Percentiles rank a stretch among this genome's conserved stretches.
phyloP scores from a whole-genome alignment of 768 basidiomycete genomes.

The Strobilomyces dryophilus region DNA sequence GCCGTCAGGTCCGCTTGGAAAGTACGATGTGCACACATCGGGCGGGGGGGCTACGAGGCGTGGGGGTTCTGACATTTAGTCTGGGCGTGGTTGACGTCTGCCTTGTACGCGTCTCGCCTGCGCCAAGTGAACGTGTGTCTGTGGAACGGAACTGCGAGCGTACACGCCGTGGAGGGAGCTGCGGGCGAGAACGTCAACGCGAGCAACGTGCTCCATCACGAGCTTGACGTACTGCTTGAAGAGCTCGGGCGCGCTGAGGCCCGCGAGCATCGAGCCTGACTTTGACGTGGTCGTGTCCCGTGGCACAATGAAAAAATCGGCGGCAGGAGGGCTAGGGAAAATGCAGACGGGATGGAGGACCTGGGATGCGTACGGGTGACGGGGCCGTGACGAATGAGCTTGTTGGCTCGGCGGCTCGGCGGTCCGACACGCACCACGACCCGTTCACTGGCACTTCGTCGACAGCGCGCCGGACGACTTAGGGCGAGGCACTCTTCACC shows the following conservation, averaged over 20 bases:
- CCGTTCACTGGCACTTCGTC: too few species aligned
- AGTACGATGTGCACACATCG: neutral
- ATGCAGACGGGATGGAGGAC: conserved; percentile 10
- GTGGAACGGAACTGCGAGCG: conserved; percentile 15
- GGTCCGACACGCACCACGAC: too few species aligned
- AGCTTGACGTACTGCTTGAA: conserved; percentile 57
- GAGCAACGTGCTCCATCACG: conserved; percentile 44
- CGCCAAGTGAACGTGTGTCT: neutral
- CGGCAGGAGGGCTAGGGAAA: conserved; percentile 19
- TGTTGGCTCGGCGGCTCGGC: neutral
- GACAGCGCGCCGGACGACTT: too few species aligned
- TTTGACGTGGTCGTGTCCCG: conserved; percentile 20
- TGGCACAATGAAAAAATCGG: conserved; percentile 17
- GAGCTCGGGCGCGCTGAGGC: conserved; percentile 56
- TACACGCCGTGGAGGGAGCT: conserved; percentile 52
- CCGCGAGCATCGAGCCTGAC: conserved; percentile 29
- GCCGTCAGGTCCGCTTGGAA: conserved; percentile 42
- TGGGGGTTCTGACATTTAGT: conserved; percentile 44
- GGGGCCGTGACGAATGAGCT: conserved; percentile 7
- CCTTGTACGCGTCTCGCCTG: conserved; percentile 61
- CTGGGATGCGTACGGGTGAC: conserved; percentile 10
- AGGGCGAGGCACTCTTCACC: too few species aligned
- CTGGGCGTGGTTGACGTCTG: conserved; percentile 48
- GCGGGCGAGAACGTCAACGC: conserved; percentile 47
- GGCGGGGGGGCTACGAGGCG: neutral